Conservation (phyloP, 2,329 filamentous ascomycete genomes). For the Talaromyces rugulosus region DNA sequence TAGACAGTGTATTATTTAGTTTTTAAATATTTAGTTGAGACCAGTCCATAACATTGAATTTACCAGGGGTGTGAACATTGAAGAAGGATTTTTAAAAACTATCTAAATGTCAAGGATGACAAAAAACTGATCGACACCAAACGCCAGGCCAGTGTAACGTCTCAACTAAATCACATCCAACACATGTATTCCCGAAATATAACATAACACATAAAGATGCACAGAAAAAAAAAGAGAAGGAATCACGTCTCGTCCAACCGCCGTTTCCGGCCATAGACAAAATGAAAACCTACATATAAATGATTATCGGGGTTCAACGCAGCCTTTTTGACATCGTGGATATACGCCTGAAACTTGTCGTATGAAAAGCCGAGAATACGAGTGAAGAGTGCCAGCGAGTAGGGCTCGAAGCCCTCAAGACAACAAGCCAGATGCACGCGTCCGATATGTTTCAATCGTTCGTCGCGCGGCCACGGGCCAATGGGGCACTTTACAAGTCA, state of each 20-base stretch:
- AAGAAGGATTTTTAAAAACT: neutral
- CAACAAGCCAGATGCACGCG: conserved; percentile 14
- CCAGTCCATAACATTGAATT: too few species aligned
- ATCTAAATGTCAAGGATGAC: neutral
- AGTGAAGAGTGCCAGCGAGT: conserved; percentile 21
- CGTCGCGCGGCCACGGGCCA: conserved; percentile 14
- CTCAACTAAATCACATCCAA: too few species aligned
- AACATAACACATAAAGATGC: too few species aligned
- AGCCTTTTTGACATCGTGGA: neutral
- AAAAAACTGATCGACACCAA: neutral
- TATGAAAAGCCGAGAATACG: conserved; percentile 17
- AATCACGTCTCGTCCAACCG: neutral
- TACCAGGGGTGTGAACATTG: neutral
- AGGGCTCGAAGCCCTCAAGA: conserved; percentile 18
- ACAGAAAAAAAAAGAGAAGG: neutral
- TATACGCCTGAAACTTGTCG: conserved; percentile 12
- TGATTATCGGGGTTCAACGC: neutral
- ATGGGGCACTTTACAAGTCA: conserved; percentile 8
- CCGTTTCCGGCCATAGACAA: conserved; percentile 1
- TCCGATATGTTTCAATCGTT: conserved; percentile 14
- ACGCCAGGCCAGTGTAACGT: too few species aligned
- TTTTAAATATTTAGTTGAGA: too few species aligned
- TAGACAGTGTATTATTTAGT: too few species aligned
- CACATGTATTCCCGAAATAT: too few species aligned
- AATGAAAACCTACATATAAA: conserved; percentile 1